phyloP scores from a whole-genome alignment of 2,329 filamentous ascomycete species.

The Alternaria novae-zelandiae region DNA sequence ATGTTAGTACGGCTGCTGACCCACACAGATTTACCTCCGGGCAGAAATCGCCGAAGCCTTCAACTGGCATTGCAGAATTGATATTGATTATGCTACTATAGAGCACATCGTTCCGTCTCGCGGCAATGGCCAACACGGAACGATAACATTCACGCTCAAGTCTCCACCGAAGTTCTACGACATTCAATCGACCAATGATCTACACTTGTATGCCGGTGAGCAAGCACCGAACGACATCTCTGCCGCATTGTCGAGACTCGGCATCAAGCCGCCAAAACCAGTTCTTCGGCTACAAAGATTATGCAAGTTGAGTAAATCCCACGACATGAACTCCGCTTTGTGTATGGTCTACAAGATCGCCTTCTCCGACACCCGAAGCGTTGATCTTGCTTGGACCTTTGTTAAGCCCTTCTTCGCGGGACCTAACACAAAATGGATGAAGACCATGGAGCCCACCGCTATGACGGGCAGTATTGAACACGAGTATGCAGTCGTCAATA shows the following conservation, averaged over 20 bases:
- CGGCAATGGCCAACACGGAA: conserved; percentile 17
- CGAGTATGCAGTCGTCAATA: conserved; percentile 64
- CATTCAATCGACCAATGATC: conserved; percentile 22
- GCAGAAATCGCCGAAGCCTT: not conserved
- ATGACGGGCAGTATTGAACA: conserved; percentile 62
- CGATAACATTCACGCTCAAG: conserved; percentile 48
- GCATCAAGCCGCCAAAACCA: not conserved
- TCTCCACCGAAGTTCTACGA: conserved; percentile 50
- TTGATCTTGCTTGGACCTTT: conserved; percentile 44
- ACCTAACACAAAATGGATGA: conserved; percentile 20
- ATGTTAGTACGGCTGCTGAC: not conserved
- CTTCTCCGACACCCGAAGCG: conserved; percentile 22
- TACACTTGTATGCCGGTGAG: conserved; percentile 25
- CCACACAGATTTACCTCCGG: conserved; percentile 17
- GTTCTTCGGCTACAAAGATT: conserved; percentile 35
- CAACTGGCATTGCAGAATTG: conserved; percentile 44
- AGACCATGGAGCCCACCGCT: conserved; percentile 54
- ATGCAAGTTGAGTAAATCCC: conserved; percentile 44
- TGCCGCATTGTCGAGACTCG: conserved; percentile 8
- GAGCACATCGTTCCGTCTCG: conserved; percentile 45
- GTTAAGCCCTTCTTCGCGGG: conserved; percentile 34
- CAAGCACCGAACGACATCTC: not conserved
- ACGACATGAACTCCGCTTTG: conserved; percentile 51
- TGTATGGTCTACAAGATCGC: conserved; percentile 59
- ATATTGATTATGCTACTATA: conserved; percentile 53